These are phyloP conservation scores for Lunasporangiospora selenospora DNA, from an alignment of 192 early-diverging fungal species.

Conservation along the genomic window DNA sequence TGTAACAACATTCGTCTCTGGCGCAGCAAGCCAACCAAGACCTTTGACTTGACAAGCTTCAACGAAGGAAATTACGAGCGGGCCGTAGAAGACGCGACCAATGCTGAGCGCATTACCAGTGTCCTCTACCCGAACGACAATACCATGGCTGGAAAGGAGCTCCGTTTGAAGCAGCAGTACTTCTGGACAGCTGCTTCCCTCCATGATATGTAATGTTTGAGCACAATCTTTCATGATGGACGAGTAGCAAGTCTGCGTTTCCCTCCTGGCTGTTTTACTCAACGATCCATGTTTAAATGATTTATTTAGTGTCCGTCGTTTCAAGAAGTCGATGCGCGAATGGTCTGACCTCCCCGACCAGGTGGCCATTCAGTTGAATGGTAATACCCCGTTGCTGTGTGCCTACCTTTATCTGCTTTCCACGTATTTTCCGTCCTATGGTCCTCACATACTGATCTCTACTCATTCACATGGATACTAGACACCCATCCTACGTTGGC, in stretches of 20 bases:
- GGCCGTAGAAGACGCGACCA: constrained; percentile 89
- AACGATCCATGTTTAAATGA: too few species aligned
- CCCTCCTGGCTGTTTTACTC: too few species aligned
- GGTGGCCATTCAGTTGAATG: constrained; percentile 97
- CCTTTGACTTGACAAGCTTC: constrained; percentile 89
- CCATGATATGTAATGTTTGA: constrained; percentile 65
- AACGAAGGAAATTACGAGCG: constrained; percentile 93
- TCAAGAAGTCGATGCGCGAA: constrained; percentile 85
- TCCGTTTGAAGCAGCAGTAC: constrained; percentile 98
- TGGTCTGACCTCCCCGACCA: constrained; percentile 92
- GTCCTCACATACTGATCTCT: not conserved
- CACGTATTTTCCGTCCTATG: not conserved
- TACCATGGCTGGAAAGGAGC: constrained; percentile 94
- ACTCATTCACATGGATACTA: constrained; percentile 11
- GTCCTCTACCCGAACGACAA: constrained; percentile 99
- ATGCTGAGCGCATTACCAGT: constrained; percentile 93
- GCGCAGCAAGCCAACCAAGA: constrained; percentile 89
- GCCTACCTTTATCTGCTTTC: too few species aligned
- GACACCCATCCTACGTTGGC: constrained; percentile 98
- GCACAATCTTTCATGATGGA: not conserved
- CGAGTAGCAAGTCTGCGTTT: not conserved
- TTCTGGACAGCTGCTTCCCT: constrained; percentile 94
- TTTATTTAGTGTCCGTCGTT: constrained; percentile 75
- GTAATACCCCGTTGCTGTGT: constrained; percentile 45
- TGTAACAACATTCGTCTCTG: constrained; percentile 98